Evolutionary conservation across 2,329 filamentous ascomycete species (phyloP).

Genomic region (Cladophialophora bantiana): DNA sequence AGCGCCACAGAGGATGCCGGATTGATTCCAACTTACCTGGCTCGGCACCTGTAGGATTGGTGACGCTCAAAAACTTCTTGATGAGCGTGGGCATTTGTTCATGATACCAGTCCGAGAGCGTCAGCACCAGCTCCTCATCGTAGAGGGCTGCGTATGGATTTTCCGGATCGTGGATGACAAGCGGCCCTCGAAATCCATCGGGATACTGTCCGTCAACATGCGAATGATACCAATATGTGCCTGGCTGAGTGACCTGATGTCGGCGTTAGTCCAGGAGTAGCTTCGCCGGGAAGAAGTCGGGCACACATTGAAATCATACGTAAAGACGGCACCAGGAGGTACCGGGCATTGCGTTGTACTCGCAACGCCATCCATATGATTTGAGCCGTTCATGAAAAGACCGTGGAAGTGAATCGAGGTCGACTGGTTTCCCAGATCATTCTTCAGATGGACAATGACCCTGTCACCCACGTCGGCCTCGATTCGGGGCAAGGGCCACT

Average conservation of each 20-base stretch:
- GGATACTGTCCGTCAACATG: constrained; percentile 73
- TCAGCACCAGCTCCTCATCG: constrained; percentile 69
- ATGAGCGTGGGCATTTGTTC: constrained; percentile 60
- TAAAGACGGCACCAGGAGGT: constrained; percentile 68
- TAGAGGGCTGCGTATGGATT: constrained; percentile 65
- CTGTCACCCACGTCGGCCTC: constrained; percentile 49
- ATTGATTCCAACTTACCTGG: constrained; percentile 49
- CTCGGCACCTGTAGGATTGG: constrained; percentile 62
- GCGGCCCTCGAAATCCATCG: constrained; percentile 69
- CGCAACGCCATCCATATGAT: constrained; percentile 73
- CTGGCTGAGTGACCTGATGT: constrained; percentile 64
- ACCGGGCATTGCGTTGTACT: constrained; percentile 73
- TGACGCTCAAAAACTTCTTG: constrained; percentile 55
- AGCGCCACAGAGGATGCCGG: background rate
- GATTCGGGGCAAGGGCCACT: constrained; percentile 74
- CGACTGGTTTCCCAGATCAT: constrained; percentile 48
- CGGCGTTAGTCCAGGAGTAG: constrained; percentile 26
- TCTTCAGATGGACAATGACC: constrained; percentile 50
- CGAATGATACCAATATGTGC: constrained; percentile 82
- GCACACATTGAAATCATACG: constrained; percentile 71
- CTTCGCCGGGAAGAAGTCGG: background rate
- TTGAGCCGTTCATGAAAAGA: constrained; percentile 70
- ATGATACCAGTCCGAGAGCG: constrained; percentile 76
- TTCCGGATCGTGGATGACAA: constrained; percentile 69
- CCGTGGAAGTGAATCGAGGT: constrained; percentile 69